phyloP scores from a whole-genome alignment of 352 stramenopile genomes.

The Pythium phragmitis region DNA sequence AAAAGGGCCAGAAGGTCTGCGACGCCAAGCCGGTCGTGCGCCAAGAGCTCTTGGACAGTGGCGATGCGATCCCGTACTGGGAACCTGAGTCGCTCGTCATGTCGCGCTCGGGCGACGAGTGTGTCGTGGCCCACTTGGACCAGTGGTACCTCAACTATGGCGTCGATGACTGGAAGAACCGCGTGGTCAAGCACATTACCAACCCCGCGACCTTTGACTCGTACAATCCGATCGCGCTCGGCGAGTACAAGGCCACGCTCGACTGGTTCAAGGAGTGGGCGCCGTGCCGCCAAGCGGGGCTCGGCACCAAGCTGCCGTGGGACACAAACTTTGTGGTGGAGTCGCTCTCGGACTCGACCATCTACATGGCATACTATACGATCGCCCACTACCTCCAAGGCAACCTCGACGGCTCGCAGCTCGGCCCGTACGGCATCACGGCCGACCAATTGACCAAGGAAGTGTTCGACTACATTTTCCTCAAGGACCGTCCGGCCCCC shows the following conservation, averaged over 20 bases:
- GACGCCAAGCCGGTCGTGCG: conserved; percentile 97
- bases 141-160: conserved; percentile 99
- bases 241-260: conserved; percentile 97
- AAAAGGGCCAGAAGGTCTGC: conserved; percentile 96
- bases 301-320: conserved; percentile 97
- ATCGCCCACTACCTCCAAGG: conserved; percentile 97
- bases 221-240: conserved; percentile 92
- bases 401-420: conserved; percentile 93
- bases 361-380: conserved; percentile 99
- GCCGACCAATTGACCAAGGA: conserved; percentile 91
- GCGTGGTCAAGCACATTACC: conserved; percentile 94
- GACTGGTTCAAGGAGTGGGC: conserved; percentile 99
- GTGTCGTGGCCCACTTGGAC: conserved; percentile 98
- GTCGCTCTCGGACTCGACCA: conserved; percentile 99
- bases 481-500: conserved; percentile 82
- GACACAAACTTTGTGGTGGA: conserved; percentile 99
- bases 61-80: conserved; percentile 97
- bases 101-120: conserved; percentile 97
- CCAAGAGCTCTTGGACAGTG: conserved; percentile 94
- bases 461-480: conserved; percentile 99
- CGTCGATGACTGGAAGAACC: conserved; percentile 97
- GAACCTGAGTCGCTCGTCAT: conserved; percentile 98
- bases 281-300: conserved; percentile 96
- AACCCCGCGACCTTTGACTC: conserved; percentile 92
- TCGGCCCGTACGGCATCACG: conserved; percentile 85